A percentile compares a stretch with the other conserved stretches of the same genome.
phyloP scores from a whole-genome alignment of 2,329 filamentous ascomycete genomes.

The Verticillium nubilum region DNA sequence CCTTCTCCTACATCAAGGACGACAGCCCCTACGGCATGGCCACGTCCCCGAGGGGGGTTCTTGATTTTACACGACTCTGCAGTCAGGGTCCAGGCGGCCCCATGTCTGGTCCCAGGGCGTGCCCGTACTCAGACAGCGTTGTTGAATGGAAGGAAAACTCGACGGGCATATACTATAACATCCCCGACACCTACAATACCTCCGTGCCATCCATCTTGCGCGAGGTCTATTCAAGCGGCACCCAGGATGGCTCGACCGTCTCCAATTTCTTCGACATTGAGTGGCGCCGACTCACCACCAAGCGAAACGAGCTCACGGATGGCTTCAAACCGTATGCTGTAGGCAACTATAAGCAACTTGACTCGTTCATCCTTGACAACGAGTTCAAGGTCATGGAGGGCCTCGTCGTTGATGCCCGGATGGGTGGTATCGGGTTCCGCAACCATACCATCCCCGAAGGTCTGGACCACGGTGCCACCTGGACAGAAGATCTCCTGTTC shows the following conservation, averaged over 20 bases:
- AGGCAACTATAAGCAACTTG: slow-evolving; percentile 14
- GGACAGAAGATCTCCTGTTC: slow-evolving; percentile 43
- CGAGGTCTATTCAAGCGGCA: slow-evolving; percentile 32
- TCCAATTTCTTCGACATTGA: slow-evolving; percentile 39
- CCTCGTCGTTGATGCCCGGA: slow-evolving; percentile 32
- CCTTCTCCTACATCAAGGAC: slow-evolving; percentile 33
- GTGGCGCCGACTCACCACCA: slow-evolving; percentile 16
- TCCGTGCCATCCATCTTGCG: slow-evolving; percentile 24
- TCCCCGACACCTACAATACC: slow-evolving; percentile 12
- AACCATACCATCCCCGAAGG: slow-evolving; percentile 34
- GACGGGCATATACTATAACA: slow-evolving; percentile 5
- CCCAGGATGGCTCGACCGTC: slow-evolving; percentile 19
- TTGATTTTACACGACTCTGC: slow-evolving; percentile 26
- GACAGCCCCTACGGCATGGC: slow-evolving; percentile 29
- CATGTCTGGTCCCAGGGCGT: slow-evolving; percentile 17
- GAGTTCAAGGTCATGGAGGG: slow-evolving; percentile 31
- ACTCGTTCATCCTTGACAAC: slow-evolving; percentile 26
- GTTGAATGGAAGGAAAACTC: slow-evolving; percentile 17
- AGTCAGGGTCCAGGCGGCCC: slow-evolving; percentile 7
- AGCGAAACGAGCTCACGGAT: slow-evolving; percentile 16
- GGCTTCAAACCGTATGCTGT: slow-evolving; percentile 23
- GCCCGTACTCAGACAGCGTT: slow-evolving; percentile 15
- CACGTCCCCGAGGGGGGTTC: slow-evolving; percentile 26
- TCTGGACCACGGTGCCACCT: slow-evolving; percentile 27
- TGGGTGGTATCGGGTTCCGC: slow-evolving; percentile 37